Percentiles rank a stretch among this genome's conserved stretches.
These are phyloP conservation scores for Chaetomiaceae sp. DNA, from an alignment of 2,329 filamentous ascomycete genomes.

Conservation along the genomic window DNA sequence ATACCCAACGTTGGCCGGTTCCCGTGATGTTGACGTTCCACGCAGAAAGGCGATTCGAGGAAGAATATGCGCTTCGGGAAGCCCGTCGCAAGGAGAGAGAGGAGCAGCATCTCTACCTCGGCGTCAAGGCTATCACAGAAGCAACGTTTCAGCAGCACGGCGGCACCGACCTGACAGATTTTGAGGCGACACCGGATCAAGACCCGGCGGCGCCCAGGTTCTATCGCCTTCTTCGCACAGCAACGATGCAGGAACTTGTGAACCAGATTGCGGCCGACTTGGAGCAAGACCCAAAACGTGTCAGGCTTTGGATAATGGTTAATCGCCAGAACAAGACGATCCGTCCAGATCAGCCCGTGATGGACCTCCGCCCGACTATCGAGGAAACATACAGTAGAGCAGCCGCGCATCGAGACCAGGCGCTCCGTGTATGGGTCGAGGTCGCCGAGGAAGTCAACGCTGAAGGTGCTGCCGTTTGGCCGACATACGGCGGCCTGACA, in stretches of 20 bases:
- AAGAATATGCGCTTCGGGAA: conserved; percentile 74
- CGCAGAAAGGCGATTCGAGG: conserved; percentile 64
- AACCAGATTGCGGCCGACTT: conserved; percentile 66
- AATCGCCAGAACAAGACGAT: conserved; percentile 97
- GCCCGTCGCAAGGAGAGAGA: conserved; percentile 81
- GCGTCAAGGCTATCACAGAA: conserved; percentile 75
- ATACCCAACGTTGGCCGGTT: background rate
- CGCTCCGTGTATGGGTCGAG: conserved; percentile 85
- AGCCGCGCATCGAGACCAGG: conserved; percentile 59
- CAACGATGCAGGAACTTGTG: conserved; percentile 71
- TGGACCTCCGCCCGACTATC: conserved; percentile 69
- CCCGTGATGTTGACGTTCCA: conserved; percentile 12
- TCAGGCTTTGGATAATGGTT: conserved; percentile 95
- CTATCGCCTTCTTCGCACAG: conserved; percentile 71
- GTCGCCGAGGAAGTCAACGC: conserved; percentile 60
- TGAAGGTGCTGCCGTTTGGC: conserved; percentile 70
- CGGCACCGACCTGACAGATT: conserved; percentile 75
- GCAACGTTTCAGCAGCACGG: conserved; percentile 76
- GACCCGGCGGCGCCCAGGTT: conserved; percentile 66
- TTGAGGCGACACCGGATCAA: conserved; percentile 52
- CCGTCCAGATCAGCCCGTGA: conserved; percentile 81
- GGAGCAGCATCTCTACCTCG: conserved; percentile 90
- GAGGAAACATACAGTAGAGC: conserved; percentile 61
- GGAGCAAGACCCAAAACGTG: conserved; percentile 59
- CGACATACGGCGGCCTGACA: conserved; percentile 51